Conservation (phyloP, 257 asterid genomes). For the Capsicum chinense region DNA sequence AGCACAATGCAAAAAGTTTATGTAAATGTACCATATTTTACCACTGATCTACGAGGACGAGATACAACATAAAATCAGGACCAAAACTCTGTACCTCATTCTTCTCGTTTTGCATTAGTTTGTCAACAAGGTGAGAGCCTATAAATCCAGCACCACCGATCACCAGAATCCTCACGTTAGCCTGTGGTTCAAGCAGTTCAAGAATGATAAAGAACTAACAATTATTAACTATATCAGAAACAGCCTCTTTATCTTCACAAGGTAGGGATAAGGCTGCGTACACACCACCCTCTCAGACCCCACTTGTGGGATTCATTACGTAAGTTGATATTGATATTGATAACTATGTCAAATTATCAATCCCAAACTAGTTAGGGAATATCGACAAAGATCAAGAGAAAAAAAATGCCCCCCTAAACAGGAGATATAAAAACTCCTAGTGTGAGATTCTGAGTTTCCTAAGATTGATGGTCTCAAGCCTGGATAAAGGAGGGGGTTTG, state of each 20-base stretch:
- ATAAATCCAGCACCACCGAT: slow-evolving; percentile 65
- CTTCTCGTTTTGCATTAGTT: slow-evolving; percentile 58
- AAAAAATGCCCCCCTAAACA: background rate
- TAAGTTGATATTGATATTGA: too few relatives aligned
- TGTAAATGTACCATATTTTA: background rate
- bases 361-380: background rate
- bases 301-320: too few relatives aligned
- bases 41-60: background rate
- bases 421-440: background rate
- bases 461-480: background rate
- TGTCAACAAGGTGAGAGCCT: slow-evolving; percentile 62
- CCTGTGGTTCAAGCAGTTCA: slow-evolving; percentile 34
- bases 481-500: background rate
- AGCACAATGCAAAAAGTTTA: background rate
- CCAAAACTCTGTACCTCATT: slow-evolving; percentile 44
- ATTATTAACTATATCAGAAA: background rate
- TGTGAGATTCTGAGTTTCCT: background rate
- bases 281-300: too few relatives aligned
- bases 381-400: background rate
- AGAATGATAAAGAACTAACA: background rate
- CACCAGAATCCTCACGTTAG: slow-evolving; percentile 61
- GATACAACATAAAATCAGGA: background rate
- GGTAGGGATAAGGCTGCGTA: too few relatives aligned
- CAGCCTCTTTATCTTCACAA: background rate
- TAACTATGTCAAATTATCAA: background rate